These are phyloP conservation scores for Pachysandra terminalis DNA, from an alignment of 164 flowering plant genomes.

Conservation along the genomic window DNA sequence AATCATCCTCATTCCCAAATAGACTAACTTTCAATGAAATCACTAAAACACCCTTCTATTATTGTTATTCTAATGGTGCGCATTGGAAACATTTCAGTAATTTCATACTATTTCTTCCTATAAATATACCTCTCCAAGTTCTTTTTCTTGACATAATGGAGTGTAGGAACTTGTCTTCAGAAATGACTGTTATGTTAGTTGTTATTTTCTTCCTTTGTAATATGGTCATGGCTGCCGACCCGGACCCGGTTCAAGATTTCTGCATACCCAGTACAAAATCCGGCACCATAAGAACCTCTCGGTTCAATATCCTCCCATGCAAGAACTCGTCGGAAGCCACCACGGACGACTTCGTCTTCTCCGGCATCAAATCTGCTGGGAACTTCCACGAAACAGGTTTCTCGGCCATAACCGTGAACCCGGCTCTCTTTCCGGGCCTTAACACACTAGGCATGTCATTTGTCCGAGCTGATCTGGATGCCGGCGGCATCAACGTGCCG, in stretches of 20 bases:
- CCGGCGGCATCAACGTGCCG: slow-evolving; percentile 55
- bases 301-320: slow-evolving; percentile 32
- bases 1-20: too few species aligned
- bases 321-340: slow-evolving; percentile 46
- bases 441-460: slow-evolving; percentile 78
- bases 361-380: slow-evolving; percentile 45
- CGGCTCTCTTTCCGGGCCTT: slow-evolving; percentile 53
- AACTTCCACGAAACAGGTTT: slow-evolving; percentile 42
- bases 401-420: slow-evolving; percentile 34
- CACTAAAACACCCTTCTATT: not conserved
- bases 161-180: slow-evolving; percentile 8
- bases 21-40: too few species aligned
- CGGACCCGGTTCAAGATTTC: slow-evolving; percentile 59
- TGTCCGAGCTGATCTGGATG: slow-evolving; percentile 54
- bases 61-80: too few species aligned
- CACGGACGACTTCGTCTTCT: slow-evolving; percentile 55
- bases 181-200: slow-evolving; percentile 9
- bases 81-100: slow-evolving; percentile 4
- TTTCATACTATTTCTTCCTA: slow-evolving; percentile 5
- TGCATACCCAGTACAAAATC: slow-evolving; percentile 44
- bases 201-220: slow-evolving; percentile 8
- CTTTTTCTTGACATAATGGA: not conserved
- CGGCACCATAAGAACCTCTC: slow-evolving; percentile 9
- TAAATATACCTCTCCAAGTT: slow-evolving; percentile 2
- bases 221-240: slow-evolving; percentile 40